A percentile compares a stretch with the other conserved stretches of the same genome.
Evolutionary conservation across 192 early-diverging fungal species (phyloP).

Genomic region (Coemansia sp.): DNA sequence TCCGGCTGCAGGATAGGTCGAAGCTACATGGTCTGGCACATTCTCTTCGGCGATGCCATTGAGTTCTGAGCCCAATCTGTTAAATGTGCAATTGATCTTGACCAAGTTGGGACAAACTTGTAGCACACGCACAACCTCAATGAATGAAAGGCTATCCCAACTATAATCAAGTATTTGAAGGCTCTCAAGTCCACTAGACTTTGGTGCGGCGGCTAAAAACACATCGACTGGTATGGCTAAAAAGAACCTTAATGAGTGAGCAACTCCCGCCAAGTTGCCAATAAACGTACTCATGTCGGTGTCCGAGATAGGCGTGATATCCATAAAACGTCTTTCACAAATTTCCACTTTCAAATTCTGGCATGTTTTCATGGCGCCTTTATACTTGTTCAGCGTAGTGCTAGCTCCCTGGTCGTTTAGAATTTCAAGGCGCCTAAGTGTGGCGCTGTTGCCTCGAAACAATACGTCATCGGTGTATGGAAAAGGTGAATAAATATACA

Average conservation of each 20-base stretch:
- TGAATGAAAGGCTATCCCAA: neutral
- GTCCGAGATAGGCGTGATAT: slow-evolving; percentile 78
- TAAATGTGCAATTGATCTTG: neutral
- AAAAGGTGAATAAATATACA: neutral
- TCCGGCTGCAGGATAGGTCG: neutral
- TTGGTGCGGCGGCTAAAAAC: neutral
- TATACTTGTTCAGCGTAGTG: slow-evolving; percentile 32
- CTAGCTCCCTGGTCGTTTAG: neutral
- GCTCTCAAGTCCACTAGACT: neutral
- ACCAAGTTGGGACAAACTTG: neutral
- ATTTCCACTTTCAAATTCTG: slow-evolving; percentile 77
- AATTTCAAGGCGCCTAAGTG: neutral
- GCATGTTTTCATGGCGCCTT: slow-evolving; percentile 65
- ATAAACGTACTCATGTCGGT: slow-evolving; percentile 93
- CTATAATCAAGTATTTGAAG: neutral
- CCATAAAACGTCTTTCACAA: slow-evolving; percentile 86
- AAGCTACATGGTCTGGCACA: neutral
- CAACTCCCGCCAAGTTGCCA: slow-evolving; percentile 46
- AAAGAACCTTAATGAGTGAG: neutral
- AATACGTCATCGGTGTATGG: slow-evolving; percentile 9
- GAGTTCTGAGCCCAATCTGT: neutral
- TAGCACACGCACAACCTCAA: neutral
- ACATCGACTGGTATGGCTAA: neutral
- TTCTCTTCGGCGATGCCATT: neutral
- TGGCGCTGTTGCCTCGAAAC: neutral